Conservation (phyloP, 2,329 filamentous ascomycete species). For the Diplocarpon rosae region DNA sequence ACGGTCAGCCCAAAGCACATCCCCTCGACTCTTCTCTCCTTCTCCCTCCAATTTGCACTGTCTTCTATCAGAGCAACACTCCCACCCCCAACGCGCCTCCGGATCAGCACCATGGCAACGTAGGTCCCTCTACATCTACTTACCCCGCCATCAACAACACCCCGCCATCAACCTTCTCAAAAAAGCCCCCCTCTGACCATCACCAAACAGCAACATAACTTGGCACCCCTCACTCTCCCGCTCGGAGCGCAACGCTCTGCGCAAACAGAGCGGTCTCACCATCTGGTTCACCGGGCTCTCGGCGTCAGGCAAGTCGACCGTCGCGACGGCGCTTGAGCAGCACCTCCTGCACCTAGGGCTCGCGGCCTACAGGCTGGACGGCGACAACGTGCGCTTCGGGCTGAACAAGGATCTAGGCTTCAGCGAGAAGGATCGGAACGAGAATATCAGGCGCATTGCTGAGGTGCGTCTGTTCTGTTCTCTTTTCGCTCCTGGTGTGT, state of each 20-base stretch:
- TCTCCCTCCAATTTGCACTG: too few relatives aligned
- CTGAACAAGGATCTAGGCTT: conserved; percentile 97
- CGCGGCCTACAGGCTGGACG: conserved; percentile 85
- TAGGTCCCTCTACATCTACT: not conserved
- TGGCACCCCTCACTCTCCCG: conserved; percentile 74
- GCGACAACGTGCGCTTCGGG: conserved; percentile 96
- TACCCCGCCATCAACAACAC: conserved; percentile 4
- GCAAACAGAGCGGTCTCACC: conserved; percentile 82
- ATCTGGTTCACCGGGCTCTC: conserved; percentile 98
- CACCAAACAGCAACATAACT: conserved; percentile 63
- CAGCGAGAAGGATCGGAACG: conserved; percentile 82
- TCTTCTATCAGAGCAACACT: too few relatives aligned
- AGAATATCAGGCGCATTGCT: conserved; percentile 94
- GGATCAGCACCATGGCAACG: too few relatives aligned
- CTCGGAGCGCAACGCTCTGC: conserved; percentile 60
- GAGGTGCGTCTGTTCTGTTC: conserved; percentile 39
- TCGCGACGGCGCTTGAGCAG: conserved; percentile 93
- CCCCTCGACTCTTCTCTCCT: too few relatives aligned
- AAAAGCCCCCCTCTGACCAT: not conserved
- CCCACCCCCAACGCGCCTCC: too few relatives aligned
- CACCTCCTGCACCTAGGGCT: conserved; percentile 80
- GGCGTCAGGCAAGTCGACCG: conserved; percentile 92
- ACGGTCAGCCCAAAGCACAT: not conserved
- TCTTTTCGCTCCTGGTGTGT: too few relatives aligned
- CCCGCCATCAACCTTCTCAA: conserved; percentile 11